Base-by-base conservation (phyloP, 2,329 filamentous ascomycete species). In the Pezicula carpinea region DNA sequence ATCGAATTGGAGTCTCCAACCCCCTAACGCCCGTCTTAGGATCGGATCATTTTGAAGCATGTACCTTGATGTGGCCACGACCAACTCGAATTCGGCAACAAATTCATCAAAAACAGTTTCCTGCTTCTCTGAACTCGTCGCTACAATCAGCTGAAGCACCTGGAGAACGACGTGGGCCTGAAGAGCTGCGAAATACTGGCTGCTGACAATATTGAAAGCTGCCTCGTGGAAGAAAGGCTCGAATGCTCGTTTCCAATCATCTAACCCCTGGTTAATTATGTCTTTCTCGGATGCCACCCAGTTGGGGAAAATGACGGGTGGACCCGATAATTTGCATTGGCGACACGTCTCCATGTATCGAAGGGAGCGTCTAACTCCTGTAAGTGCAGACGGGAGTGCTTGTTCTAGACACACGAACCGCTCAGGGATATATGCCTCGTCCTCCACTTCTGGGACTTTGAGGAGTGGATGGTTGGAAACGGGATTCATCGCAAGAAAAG, bases 401-500 rank as follows among this genome's bases (percentile, higher is more conserved):
- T 53, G 39, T 17, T 49, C 42, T 4, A 51, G 39, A 29, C 45
- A 44, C 41, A 31, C 23, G 44, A 53, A 53, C 39, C 32, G 48
- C 44, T 53, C 51, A 39, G 51, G 51, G 26, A 53, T 44, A 39
- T 46, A 29, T 34, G 39, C 39, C 13, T 41, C 41, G 23, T 43
- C 39, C 35, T 50, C 42, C 39, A 40, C 36, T 44, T 48, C 36
- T 15, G 47, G 17, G 17, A 48, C 51, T 13, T 38, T 43, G 29
- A 47, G 46, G 3, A n/a, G n/a, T n/a, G 48, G 45, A 47, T 48
- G 43, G 17, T 49, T 42, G 5, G 26, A 42, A 35, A 49, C 42
- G n/a, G 51, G 48, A 40, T 53, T 51, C 46, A 53, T 49, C n/a
- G 51, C 48, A 44, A 50, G 43, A 51, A 44, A 53, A 42, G 48